Conservation (phyloP, 2,329 filamentous ascomycete genomes). For the Epichloe bromicola region DNA sequence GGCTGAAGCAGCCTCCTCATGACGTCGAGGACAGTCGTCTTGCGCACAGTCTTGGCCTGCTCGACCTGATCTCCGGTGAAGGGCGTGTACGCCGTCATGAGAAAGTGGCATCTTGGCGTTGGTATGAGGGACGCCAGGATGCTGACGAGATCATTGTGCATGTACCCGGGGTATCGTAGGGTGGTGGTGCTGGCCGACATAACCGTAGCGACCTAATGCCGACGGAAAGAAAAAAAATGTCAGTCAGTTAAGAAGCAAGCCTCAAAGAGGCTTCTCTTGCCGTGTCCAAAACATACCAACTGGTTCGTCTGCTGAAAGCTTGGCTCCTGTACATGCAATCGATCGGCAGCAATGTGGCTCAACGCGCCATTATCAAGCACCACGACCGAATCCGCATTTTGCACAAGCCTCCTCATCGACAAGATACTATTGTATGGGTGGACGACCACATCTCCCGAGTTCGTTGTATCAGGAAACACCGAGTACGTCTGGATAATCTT, state of each 20-base stretch:
- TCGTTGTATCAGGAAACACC: conserved; percentile 89
- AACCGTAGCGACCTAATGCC: conserved; percentile 65
- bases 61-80: conserved; percentile 95
- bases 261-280: not conserved
- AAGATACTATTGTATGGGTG: conserved; percentile 97
- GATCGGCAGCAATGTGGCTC: conserved; percentile 84
- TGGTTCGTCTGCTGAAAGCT: conserved; percentile 98
- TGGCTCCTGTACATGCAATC: conserved; percentile 86
- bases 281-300: conserved; percentile 38
- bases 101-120: conserved; percentile 91
- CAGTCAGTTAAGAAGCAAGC: not conserved
- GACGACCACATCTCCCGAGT: conserved; percentile 80
- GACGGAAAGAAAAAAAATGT: not conserved
- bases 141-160: conserved; percentile 98
- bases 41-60: conserved; percentile 92
- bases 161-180: conserved; percentile 92
- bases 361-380: conserved; percentile 93
- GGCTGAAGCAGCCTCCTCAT: conserved; percentile 92
- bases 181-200: conserved; percentile 98
- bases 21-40: conserved; percentile 94
- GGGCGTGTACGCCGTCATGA: conserved; percentile 96
- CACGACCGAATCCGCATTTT: conserved; percentile 95
- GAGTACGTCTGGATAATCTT: conserved; percentile 99
- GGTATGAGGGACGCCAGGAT: conserved; percentile 94
- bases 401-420: conserved; percentile 77